Conservation (phyloP, 176 grass and related monocot genomes). For the Carex myosuroides region DNA sequence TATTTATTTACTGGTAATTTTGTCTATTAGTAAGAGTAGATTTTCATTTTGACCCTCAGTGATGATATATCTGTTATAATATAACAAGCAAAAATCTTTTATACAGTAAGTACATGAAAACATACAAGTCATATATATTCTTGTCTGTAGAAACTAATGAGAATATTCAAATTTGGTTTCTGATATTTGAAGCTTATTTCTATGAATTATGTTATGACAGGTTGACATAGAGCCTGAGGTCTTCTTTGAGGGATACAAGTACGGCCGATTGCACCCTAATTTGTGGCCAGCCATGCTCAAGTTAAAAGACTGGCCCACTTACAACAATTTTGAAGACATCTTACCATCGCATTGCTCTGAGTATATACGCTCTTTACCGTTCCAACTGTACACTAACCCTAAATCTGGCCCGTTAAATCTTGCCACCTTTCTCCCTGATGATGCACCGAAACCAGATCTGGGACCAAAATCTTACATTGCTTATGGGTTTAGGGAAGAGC, state of each 20-base stretch:
- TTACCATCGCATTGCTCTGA: constrained; percentile 62
- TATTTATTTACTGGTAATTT: background rate
- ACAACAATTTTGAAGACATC: constrained; percentile 59
- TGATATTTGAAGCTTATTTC: constrained; percentile 6
- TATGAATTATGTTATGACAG: constrained; percentile 27
- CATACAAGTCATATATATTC: background rate
- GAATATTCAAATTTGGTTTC: background rate
- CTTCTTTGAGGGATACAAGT: constrained; percentile 49
- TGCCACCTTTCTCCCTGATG: constrained; percentile 41
- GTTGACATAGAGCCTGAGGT: constrained; percentile 54
- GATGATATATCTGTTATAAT: background rate
- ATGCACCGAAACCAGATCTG: constrained; percentile 52
- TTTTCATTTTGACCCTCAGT: background rate
- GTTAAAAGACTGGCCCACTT: constrained; percentile 67
- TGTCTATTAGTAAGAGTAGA: background rate
- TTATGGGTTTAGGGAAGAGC: constrained; percentile 68
- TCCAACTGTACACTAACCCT: constrained; percentile 76
- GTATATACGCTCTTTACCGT: constrained; percentile 61
- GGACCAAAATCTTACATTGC: constrained; percentile 74
- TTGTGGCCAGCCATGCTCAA: constrained; percentile 60
- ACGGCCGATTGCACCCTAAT: constrained; percentile 30
- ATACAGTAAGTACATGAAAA: background rate
- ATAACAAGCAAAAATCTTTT: background rate
- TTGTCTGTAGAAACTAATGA: background rate
- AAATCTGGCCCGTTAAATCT: constrained; percentile 69